phyloP scores from a whole-genome alignment of 1,284 basidiomycete species.

The Rhodotorula sp. region DNA sequence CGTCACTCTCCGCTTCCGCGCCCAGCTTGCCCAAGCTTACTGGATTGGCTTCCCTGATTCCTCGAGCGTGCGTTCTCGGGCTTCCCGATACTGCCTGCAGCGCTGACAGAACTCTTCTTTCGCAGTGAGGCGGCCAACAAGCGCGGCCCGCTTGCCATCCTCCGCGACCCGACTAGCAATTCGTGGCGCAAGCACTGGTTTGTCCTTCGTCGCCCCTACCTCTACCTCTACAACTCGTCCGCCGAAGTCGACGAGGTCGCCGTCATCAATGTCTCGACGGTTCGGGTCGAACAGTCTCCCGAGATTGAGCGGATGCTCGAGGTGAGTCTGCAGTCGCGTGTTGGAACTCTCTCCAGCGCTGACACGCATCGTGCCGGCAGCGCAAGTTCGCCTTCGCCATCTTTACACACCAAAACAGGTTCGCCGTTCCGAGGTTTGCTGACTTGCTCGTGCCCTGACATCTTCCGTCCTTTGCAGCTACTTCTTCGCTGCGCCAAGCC shows the following conservation, averaged over 20 bases:
- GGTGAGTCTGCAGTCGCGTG: constrained; percentile 55
- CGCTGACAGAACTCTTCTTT: constrained; percentile 16
- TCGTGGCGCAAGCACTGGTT: constrained; percentile 82
- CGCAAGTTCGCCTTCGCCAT: constrained; percentile 43
- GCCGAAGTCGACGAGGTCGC: constrained; percentile 74
- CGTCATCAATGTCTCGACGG: constrained; percentile 77
- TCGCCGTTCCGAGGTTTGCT: no score
- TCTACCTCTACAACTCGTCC: constrained; percentile 77
- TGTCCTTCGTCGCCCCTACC: constrained; percentile 83
- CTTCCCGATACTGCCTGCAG: no score
- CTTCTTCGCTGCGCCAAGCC: constrained; percentile 32
- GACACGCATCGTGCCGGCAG: constrained; percentile 11
- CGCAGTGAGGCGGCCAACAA: constrained; percentile 75
- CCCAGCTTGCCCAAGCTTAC: constrained; percentile 60
- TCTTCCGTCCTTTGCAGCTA: constrained; percentile 15
- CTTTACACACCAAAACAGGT: constrained; percentile 42
- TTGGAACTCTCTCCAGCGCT: neutral
- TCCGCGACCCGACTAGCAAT: constrained; percentile 74
- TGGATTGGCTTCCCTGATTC: constrained; percentile 67
- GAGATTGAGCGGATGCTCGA: constrained; percentile 81
- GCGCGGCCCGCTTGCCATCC: constrained; percentile 73
- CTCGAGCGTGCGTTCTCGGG: constrained; percentile 59
- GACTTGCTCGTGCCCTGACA: no score
- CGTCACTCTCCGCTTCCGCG: constrained; percentile 50
- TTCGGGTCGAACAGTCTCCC: constrained; percentile 80